Conservation (phyloP, 2,329 filamentous ascomycete species). For the Aspergillus felis region DNA sequence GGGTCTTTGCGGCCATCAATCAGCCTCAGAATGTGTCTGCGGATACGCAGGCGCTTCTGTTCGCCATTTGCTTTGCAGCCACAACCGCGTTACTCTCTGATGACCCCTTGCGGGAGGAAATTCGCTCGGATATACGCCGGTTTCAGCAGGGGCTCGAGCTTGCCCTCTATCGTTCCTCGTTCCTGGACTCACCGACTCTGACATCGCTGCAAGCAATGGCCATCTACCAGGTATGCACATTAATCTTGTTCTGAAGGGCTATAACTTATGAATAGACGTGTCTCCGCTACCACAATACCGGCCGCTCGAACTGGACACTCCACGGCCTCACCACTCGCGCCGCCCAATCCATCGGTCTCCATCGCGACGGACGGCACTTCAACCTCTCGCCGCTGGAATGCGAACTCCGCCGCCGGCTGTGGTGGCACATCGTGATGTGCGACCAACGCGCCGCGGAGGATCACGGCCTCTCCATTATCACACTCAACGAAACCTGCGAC, state of each 20-base stretch:
- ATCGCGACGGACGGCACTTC: constrained; percentile 51
- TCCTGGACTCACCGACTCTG: constrained; percentile 40
- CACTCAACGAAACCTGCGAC: constrained; percentile 45
- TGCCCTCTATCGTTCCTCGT: constrained; percentile 36
- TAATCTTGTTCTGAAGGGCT: too few relatives aligned
- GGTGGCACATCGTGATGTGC: constrained; percentile 50
- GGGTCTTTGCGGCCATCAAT: constrained; percentile 26
- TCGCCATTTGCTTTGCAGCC: constrained; percentile 26
- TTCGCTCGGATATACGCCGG: constrained; percentile 11
- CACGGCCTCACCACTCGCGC: constrained; percentile 52
- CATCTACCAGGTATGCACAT: constrained; percentile 35
- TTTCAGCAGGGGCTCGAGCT: constrained; percentile 35
- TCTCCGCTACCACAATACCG: constrained; percentile 18
- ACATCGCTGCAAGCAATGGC: constrained; percentile 28
- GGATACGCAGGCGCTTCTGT: constrained; percentile 23
- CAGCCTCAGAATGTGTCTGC: constrained; percentile 13
- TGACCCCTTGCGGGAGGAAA: constrained; percentile 11
- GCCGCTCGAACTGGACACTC: constrained; percentile 43
- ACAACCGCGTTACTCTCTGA: constrained; percentile 17
- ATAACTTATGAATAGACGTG: constrained; percentile 11
- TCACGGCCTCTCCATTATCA: constrained; percentile 52
- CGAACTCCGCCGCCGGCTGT: constrained; percentile 52
- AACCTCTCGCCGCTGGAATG: constrained; percentile 49
- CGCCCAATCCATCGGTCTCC: constrained; percentile 47
- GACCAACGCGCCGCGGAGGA: constrained; percentile 53